Evolutionary conservation across 768 basidiomycete genomes (phyloP), one percentile per base, ranked within the genome.

Genomic region (Xanthoconium purpureum): DNA sequence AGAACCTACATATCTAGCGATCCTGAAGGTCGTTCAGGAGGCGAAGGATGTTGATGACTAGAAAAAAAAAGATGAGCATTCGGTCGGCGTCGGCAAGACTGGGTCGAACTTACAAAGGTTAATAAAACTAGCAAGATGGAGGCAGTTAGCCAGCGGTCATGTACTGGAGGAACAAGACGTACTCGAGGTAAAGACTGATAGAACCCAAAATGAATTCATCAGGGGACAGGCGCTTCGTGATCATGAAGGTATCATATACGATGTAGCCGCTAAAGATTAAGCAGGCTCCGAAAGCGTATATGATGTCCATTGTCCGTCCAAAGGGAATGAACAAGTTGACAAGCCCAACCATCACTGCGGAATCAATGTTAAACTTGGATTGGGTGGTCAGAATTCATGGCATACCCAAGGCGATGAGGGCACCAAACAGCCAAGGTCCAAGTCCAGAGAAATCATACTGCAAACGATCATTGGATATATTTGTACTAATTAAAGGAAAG

Each of bases 391-490:
- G 18, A 54, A 56, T 28, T 1, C 9, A 35, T 36, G 39, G 69
- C 84, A 28, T 73, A 91, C 89, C 53, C 48, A 96, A 74, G 8
- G 92, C 94, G 58, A 94, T 76, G 52, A 97, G 78, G 47, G 84
- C 88, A 17, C 83, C 91, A 62, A 94, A 95, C 30, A 98, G 79
- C 83, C 88, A 96, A 1, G 95, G 91, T 0, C 86, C 94, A 77
- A 97, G 83, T 51, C 90, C 90, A 13, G 87, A 88, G 74, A 99
- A 98, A 75, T 98, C 95, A 73, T 93, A 97, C 89, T 92, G 62
- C 37, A 56, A 37, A 15, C 3, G 39, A 39, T 44, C 13, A 58
- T 56, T 47, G 7, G 47, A 38, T 24, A 38, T 15, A 17, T 33
- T 35, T 13, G n/a, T 17, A 35, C 12, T 14, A 7, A 57, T 42